Percentiles rank a stretch among this genome's conserved stretches.
Conservation (phyloP, 2,329 filamentous ascomycete species). For the Intubia oerlemansii region DNA sequence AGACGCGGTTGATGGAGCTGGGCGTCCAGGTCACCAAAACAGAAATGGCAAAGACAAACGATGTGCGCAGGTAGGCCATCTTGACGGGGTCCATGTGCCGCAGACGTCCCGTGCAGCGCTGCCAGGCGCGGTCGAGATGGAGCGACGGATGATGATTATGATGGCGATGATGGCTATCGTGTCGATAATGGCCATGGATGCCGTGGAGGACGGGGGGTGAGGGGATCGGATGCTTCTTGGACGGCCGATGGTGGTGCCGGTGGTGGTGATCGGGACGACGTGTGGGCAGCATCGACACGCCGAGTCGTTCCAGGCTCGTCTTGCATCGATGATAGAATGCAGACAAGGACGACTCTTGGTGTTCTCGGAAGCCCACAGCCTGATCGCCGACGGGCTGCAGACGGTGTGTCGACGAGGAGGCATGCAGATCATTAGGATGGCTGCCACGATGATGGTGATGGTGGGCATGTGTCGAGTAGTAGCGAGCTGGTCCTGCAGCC, state of each 20-base stretch:
- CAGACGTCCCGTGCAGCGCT: slow-evolving; percentile 14
- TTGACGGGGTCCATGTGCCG: slow-evolving; percentile 32
- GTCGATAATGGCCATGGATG: neutral
- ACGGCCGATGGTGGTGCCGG: too few species aligned
- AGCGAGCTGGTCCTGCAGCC: neutral
- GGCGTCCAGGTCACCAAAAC: slow-evolving; percentile 41
- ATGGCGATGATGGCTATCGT: too few species aligned
- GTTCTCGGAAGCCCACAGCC: neutral
- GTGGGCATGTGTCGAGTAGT: neutral
- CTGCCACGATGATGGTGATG: too few species aligned
- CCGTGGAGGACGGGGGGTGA: neutral
- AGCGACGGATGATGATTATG: too few species aligned
- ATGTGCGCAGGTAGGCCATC: slow-evolving; percentile 37
- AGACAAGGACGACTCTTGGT: too few species aligned
- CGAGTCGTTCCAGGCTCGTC: too few species aligned
- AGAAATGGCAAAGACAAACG: slow-evolving; percentile 37
- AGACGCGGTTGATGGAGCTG: slow-evolving; percentile 53
- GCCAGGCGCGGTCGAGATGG: slow-evolving; percentile 2
- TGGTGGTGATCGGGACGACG: too few species aligned
- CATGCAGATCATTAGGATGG: too few species aligned
- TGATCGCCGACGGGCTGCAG: neutral
- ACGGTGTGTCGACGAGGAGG: neutral
- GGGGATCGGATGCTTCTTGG: too few species aligned
- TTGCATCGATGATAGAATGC: too few species aligned
- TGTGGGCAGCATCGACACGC: too few species aligned